Evolutionary conservation across 1,284 basidiomycete genomes (phyloP).

Genomic region (Rhodotorula glutinis): DNA sequence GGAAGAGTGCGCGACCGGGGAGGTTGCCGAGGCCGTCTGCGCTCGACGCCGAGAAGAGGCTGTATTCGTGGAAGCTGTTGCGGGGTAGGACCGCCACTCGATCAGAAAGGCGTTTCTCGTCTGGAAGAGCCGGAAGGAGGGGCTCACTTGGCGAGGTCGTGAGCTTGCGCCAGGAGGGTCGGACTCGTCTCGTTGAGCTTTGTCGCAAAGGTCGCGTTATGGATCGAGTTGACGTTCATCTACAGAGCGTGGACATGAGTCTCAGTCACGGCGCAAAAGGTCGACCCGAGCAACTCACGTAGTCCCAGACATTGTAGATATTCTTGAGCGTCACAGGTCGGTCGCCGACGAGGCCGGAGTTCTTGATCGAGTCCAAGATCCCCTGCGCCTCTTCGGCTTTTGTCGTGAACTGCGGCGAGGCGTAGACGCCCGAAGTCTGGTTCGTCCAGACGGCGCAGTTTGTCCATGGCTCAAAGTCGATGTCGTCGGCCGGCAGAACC

Average conservation of each 20-base stretch:
- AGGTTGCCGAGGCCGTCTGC: slow-evolving; percentile 72
- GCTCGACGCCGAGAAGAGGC: slow-evolving; percentile 65
- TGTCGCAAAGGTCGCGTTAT: slow-evolving; percentile 73
- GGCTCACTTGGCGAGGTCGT: slow-evolving; percentile 27
- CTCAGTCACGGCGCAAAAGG: too few relatives aligned
- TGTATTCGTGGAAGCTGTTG: slow-evolving; percentile 67
- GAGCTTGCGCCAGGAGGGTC: slow-evolving; percentile 4
- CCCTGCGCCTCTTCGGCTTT: slow-evolving; percentile 57
- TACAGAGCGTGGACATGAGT: slow-evolving; percentile 50
- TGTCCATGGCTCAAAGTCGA: slow-evolving; percentile 61
- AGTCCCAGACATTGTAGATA: slow-evolving; percentile 62
- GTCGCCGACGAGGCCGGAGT: slow-evolving; percentile 61
- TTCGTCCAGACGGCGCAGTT: slow-evolving; percentile 47
- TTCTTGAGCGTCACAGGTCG: slow-evolving; percentile 66
- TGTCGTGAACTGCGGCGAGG: slow-evolving; percentile 55
- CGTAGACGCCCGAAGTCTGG: slow-evolving; percentile 41
- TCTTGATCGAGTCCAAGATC: slow-evolving; percentile 64
- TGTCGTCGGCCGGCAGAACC: slow-evolving; percentile 74
- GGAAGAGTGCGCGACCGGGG: slow-evolving; percentile 71
- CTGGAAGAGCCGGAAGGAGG: background rate
- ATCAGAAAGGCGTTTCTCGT: background rate
- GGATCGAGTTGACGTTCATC: slow-evolving; percentile 67
- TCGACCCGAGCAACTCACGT: background rate
- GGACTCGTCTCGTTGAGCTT: slow-evolving; percentile 59
- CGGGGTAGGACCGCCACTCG: too few relatives aligned